phyloP scores from a whole-genome alignment of 2,329 filamentous ascomycete genomes.

The Geoglossum cookeanum region DNA sequence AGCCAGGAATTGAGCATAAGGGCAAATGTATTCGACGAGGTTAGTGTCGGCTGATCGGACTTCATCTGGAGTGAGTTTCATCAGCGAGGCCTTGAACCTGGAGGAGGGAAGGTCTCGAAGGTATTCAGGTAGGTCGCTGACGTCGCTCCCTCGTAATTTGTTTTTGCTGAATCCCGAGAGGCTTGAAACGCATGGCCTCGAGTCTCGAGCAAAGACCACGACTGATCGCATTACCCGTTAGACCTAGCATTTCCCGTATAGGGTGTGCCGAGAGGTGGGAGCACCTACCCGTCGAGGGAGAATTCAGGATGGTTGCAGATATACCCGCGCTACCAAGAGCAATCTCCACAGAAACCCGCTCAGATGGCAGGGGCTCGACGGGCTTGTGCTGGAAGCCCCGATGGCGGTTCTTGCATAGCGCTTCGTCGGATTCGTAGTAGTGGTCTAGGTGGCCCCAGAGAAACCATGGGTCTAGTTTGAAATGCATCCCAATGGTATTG shows the following conservation, averaged over 20 bases:
- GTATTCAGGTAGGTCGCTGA: background rate
- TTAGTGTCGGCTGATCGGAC: background rate
- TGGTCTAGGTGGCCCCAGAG: constrained; percentile 1
- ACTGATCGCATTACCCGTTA: background rate
- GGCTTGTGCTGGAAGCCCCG: background rate
- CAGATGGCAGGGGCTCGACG: background rate
- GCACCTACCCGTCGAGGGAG: background rate
- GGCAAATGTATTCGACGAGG: background rate
- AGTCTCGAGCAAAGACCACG: background rate
- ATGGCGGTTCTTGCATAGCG: background rate
- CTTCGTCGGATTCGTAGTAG: background rate
- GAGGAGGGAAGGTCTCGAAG: background rate
- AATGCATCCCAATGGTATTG: background rate
- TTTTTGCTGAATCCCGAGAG: background rate
- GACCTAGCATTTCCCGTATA: background rate
- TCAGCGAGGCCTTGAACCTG: background rate
- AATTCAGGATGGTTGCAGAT: background rate
- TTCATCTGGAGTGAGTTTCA: background rate
- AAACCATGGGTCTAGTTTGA: background rate
- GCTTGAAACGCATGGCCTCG: background rate
- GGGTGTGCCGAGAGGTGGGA: background rate
- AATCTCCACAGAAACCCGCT: background rate
- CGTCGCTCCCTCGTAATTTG: background rate
- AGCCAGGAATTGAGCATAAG: background rate
- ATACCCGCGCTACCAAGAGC: background rate